Evolutionary conservation across 176 grass and related monocot species (phyloP).

Genomic region (Aegilops speltoides): DNA sequence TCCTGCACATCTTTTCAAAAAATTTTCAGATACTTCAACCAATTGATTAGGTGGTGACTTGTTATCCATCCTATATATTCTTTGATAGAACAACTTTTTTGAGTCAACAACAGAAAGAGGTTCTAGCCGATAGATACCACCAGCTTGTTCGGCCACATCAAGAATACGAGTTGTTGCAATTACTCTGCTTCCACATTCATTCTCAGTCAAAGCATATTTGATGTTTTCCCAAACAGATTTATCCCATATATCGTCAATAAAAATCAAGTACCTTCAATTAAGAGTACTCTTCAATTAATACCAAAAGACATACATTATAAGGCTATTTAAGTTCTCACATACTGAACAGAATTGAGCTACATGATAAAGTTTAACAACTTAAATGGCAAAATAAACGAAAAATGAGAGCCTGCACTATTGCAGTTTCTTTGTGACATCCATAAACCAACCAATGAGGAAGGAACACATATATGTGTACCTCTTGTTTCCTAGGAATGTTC

Average conservation of each 20-base stretch:
- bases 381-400: too few relatives aligned
- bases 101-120: background rate
- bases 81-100: too few relatives aligned
- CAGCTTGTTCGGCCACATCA: background rate
- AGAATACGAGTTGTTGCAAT: constrained; percentile 11
- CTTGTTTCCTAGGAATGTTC: background rate
- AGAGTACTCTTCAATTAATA: too few relatives aligned
- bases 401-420: too few relatives aligned
- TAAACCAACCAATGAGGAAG: too few relatives aligned
- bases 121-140: background rate
- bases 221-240: background rate
- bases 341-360: too few relatives aligned
- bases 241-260: constrained; percentile 7
- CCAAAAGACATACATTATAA: too few relatives aligned
- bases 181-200: background rate
- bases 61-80: too few relatives aligned
- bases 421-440: too few relatives aligned
- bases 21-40: background rate
- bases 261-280: too few relatives aligned
- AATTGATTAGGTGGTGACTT: background rate
- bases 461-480: background rate
- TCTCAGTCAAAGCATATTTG: background rate
- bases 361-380: too few relatives aligned
- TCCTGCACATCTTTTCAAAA: constrained; percentile 11
- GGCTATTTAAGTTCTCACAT: too few relatives aligned